phyloP scores from a whole-genome alignment of 441 rosid genomes.

The Omphalea diandra region DNA sequence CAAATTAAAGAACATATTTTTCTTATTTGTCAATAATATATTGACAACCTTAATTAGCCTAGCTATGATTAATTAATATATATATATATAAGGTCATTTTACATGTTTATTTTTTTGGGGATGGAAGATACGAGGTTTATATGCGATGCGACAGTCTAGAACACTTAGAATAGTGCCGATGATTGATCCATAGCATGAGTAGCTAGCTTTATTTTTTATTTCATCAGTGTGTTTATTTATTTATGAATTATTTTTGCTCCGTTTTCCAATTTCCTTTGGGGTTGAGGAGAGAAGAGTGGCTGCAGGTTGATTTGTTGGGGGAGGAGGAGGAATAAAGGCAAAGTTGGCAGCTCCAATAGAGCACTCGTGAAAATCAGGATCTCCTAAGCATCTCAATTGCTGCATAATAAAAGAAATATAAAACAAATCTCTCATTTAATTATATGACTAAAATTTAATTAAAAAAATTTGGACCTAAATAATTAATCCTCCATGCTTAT shows the following conservation, averaged over 20 bases:
- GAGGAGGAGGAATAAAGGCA: conserved; percentile 19
- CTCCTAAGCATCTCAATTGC: conserved; percentile 40
- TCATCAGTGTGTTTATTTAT: not conserved
- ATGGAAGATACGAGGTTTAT: not conserved
- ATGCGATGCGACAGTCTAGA: not conserved
- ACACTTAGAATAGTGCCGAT: not conserved
- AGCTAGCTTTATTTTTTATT: not conserved
- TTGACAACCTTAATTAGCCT: too few species aligned
- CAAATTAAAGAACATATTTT: too few species aligned
- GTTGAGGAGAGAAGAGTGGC: not conserved
- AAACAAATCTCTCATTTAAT: not conserved
- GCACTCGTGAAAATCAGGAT: conserved; percentile 56
- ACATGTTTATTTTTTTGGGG: too few species aligned
- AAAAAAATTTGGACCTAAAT: conserved; percentile 2
- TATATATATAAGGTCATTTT: too few species aligned
- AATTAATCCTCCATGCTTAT: conserved; percentile 27
- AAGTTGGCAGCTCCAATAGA: conserved; percentile 30
- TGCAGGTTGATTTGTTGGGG: conserved; percentile 12
- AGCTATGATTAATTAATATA: too few species aligned
- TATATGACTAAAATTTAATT: not conserved
- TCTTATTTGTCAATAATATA: too few species aligned
- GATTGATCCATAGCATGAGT: conserved; percentile 6
- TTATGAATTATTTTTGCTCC: not conserved
- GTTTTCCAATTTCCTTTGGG: not conserved
- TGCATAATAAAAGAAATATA: conserved; percentile 4